phyloP scores from a whole-genome alignment of 129 eudicot genomes.

The Escallonia rubra region DNA sequence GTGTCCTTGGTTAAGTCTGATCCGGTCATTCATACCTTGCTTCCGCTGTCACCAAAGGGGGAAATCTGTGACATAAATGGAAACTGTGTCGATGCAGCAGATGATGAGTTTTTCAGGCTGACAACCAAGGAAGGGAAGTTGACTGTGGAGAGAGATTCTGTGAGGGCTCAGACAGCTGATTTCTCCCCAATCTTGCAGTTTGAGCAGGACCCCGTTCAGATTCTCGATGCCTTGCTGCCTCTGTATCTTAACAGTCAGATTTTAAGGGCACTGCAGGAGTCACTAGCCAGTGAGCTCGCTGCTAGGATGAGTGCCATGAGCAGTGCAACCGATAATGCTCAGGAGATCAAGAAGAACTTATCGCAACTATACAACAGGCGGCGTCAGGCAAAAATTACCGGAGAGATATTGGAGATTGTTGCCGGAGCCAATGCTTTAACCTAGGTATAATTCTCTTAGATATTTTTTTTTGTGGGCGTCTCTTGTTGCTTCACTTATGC shows the following conservation, averaged over 20 bases:
- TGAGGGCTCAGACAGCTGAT: slow-evolving; percentile 30
- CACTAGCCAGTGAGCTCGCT: slow-evolving; percentile 64
- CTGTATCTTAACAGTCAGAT: slow-evolving; percentile 57
- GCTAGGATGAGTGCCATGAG: slow-evolving; percentile 67
- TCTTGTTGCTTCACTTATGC: slow-evolving; percentile 11
- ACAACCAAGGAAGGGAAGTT: slow-evolving; percentile 55
- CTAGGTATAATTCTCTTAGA: slow-evolving; percentile 10
- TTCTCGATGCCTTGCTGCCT: slow-evolving; percentile 57
- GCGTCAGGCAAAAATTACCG: slow-evolving; percentile 57
- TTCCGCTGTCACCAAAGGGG: slow-evolving; percentile 53
- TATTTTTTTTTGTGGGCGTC: background rate
- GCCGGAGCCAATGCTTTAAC: slow-evolving; percentile 49
- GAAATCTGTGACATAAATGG: slow-evolving; percentile 53
- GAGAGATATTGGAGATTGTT: slow-evolving; percentile 60
- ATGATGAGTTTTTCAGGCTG: slow-evolving; percentile 55
- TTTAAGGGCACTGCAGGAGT: slow-evolving; percentile 54
- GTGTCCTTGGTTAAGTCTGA: slow-evolving; percentile 44
- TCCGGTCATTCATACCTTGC: slow-evolving; percentile 52
- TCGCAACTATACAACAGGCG: slow-evolving; percentile 35
- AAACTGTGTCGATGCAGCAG: slow-evolving; percentile 49
- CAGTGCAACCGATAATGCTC: slow-evolving; percentile 51
- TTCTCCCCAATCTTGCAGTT: slow-evolving; percentile 39
- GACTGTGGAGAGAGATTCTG: slow-evolving; percentile 40
- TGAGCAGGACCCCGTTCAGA: slow-evolving; percentile 68
- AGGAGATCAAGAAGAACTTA: slow-evolving; percentile 34